Conservation (phyloP, 441 rosid genomes). For the Erysimum cheiri region DNA sequence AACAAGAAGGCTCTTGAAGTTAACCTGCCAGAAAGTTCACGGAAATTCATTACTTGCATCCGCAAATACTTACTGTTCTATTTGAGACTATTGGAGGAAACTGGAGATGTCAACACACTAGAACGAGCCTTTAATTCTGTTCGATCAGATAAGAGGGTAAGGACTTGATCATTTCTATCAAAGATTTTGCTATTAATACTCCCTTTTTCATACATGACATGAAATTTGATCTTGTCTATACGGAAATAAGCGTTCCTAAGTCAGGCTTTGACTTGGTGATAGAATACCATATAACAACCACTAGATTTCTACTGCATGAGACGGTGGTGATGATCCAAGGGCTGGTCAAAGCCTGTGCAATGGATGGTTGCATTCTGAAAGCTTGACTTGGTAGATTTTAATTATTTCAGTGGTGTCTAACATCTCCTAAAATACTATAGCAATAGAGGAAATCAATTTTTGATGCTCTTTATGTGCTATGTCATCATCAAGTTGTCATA, state of each 20-base stretch:
- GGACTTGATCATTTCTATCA: slow-evolving; percentile 32
- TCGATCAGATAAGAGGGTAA: slow-evolving; percentile 93
- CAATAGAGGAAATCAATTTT: neutral
- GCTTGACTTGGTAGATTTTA: slow-evolving; percentile 30
- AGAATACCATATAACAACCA: slow-evolving; percentile 27
- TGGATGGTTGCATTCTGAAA: slow-evolving; percentile 25
- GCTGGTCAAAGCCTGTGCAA: slow-evolving; percentile 27
- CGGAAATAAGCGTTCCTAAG: neutral
- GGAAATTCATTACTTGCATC: slow-evolving; percentile 97
- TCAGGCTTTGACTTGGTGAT: slow-evolving; percentile 27
- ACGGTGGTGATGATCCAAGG: slow-evolving; percentile 14
- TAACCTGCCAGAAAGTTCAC: slow-evolving; percentile 94
- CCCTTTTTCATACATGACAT: slow-evolving; percentile 21
- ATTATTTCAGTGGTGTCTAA: slow-evolving; percentile 20
- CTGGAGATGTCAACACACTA: slow-evolving; percentile 81
- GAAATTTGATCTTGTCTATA: slow-evolving; percentile 7
- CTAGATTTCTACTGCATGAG: slow-evolving; percentile 30
- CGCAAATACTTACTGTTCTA: slow-evolving; percentile 89
- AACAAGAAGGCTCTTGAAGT: slow-evolving; percentile 94
- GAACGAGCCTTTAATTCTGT: slow-evolving; percentile 92
- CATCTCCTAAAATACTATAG: slow-evolving; percentile 14
- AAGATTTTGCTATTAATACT: slow-evolving; percentile 19
- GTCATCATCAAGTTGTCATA: slow-evolving; percentile 34
- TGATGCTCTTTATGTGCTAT: slow-evolving; percentile 15
- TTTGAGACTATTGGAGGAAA: slow-evolving; percentile 89